Conservation (phyloP, 768 basidiomycete species). For the Melanogaster broomeanus region DNA sequence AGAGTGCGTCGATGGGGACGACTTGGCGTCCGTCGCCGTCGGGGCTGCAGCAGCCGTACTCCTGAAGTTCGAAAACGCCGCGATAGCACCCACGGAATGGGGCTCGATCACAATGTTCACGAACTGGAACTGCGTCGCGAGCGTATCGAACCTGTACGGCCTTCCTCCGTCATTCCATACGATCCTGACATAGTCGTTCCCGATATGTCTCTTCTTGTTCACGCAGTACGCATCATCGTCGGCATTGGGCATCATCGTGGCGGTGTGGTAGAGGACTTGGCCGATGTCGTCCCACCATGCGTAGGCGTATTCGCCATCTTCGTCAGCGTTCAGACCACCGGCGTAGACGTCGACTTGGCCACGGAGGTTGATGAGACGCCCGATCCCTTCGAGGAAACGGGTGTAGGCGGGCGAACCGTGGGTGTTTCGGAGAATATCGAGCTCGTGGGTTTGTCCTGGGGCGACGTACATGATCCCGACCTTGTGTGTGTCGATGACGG, state of each 20-base stretch:
- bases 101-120: conserved; percentile 97
- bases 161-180: conserved; percentile 97
- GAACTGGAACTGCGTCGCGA: conserved; percentile 93
- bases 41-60: background rate
- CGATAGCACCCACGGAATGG: conserved; percentile 80
- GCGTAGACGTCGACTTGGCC: conserved; percentile 92
- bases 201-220: conserved; percentile 94
- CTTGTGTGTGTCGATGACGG: conserved; percentile 97
- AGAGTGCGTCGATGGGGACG: conserved; percentile 16
- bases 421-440: conserved; percentile 84
- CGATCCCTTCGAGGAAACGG: conserved; percentile 88
- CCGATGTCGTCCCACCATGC: conserved; percentile 99
- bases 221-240: conserved; percentile 66
- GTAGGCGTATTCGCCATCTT: conserved; percentile 96
- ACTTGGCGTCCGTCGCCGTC: conserved; percentile 15
- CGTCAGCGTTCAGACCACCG: conserved; percentile 86
- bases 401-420: conserved; percentile 96
- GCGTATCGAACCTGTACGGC: conserved; percentile 88
- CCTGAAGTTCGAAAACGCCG: conserved; percentile 75
- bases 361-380: conserved; percentile 82
- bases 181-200: conserved; percentile 95
- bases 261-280: conserved; percentile 92
- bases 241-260: conserved; percentile 94
- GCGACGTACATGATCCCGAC: conserved; percentile 96
- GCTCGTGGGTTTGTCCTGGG: conserved; percentile 82